Conservation (phyloP, 208 protist species). For the Trichomonas vaginalis region DNA sequence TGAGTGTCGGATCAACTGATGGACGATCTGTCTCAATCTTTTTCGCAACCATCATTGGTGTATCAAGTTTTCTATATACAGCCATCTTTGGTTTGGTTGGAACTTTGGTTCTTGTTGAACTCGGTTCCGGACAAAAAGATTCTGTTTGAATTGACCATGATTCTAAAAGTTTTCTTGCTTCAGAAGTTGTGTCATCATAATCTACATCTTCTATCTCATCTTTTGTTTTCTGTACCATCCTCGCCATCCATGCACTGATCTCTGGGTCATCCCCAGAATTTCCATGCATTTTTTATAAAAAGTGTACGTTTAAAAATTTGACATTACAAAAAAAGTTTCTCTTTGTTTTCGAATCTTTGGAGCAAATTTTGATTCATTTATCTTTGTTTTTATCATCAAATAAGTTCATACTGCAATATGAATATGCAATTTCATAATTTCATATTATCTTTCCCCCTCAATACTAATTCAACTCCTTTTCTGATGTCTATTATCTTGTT, state of each 20-base stretch:
- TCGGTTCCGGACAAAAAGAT: not conserved
- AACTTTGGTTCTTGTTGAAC: not conserved
- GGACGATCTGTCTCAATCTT: not conserved
- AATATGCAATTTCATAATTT: too few relatives aligned
- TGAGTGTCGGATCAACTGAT: not conserved
- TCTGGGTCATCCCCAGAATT: not conserved
- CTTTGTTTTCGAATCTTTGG: too few relatives aligned
- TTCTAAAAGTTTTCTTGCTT: not conserved
- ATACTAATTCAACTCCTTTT: too few relatives aligned
- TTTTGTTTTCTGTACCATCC: not conserved
- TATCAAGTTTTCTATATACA: not conserved
- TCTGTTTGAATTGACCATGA: not conserved
- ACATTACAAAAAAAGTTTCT: too few relatives aligned
- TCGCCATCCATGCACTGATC: not conserved
- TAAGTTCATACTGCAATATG: too few relatives aligned
- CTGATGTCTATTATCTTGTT: too few relatives aligned
- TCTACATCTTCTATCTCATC: not conserved
- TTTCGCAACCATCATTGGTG: not conserved
- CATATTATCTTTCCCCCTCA: too few relatives aligned
- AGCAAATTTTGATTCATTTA: too few relatives aligned
- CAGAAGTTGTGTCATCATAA: not conserved
- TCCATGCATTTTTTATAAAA: too few relatives aligned
- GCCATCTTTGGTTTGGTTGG: not conserved
- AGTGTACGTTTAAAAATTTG: too few relatives aligned
- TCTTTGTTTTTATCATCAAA: too few relatives aligned